Base-by-base conservation (phyloP, 2,329 filamentous ascomycete species). In the Sporothrix curviconia region DNA sequence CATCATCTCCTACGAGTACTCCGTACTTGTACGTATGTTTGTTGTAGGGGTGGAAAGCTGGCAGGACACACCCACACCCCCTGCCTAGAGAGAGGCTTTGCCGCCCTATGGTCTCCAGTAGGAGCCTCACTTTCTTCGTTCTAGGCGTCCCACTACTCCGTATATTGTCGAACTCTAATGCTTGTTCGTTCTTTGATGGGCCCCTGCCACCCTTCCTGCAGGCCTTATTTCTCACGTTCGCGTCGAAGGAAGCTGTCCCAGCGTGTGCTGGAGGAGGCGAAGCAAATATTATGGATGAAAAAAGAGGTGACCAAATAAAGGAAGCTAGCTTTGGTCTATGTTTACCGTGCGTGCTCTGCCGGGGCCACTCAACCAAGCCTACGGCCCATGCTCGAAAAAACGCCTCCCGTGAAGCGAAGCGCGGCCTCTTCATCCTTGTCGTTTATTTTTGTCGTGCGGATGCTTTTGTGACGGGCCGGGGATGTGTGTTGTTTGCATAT, bases 261-360 rank as follows among this genome's bases (percentile, higher is more conserved):
- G 32, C n/a, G n/a, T 25, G 49, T 32, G 49, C 30, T 49, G 46
- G 34, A 34, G 30, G 46, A 51, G 49, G 49, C 49, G 49, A 51
- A 51, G 49, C 49, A 51, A 51, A 44, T 25, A 8, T n/a, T n/a
- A 39, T 15, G 34, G 49, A 22, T 9, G 12, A 52, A 52, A 40
- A 52, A 51, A 19, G 34, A n/a, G 28, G 17, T 40, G 12, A 40
- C 36, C 36, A 4, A 39, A 39, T 17, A 9, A 17, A 39, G 3
- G 37, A 40, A n/a, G n/a, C n/a, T n/a, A n/a, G n/a, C 37, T 8
- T 17, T 19, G 15, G 36, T 53, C 36, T 43, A 53, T 51, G 49
- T 51, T 51, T 51, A 51, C 39, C 32, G 19, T 34, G 17, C 19
- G 30, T 32, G 24, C 43, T 17, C 19, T 46, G 43, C 25, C 12